A percentile compares a stretch with the other conserved stretches of the same genome.
Conservation (phyloP, 208 protist species). For the Leishmania arabica region DNA sequence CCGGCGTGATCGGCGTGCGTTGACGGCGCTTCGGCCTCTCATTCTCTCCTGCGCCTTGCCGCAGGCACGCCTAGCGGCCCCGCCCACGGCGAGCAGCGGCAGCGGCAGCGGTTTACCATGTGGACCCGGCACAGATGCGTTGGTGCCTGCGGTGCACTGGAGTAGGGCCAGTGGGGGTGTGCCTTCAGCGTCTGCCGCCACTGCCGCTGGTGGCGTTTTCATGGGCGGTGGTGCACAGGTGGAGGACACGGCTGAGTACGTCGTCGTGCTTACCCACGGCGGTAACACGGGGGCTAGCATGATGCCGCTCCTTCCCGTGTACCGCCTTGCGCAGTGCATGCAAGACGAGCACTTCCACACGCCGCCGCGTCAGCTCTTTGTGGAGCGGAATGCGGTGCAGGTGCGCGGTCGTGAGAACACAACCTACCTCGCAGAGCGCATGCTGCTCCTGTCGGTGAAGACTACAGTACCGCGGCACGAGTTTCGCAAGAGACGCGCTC, state of each 20-base stretch:
- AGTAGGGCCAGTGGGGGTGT: background rate
- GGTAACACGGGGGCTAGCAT: constrained; percentile 39
- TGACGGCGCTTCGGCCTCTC: constrained; percentile 58
- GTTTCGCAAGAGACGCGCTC: background rate
- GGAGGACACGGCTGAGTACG: constrained; percentile 46
- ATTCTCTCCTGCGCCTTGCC: constrained; percentile 71
- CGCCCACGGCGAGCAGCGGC: background rate
- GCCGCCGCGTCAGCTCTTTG: constrained; percentile 39
- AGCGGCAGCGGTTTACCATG: constrained; percentile 5
- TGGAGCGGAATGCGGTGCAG: constrained; percentile 45
- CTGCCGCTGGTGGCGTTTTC: background rate
- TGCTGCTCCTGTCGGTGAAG: constrained; percentile 76
- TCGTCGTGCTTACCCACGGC: constrained; percentile 66
- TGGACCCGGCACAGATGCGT: background rate
- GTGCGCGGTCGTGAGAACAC: constrained; percentile 70
- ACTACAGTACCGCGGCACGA: constrained; percentile 22
- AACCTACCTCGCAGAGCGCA: constrained; percentile 69
- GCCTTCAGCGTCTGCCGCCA: background rate
- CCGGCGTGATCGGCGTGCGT: constrained; percentile 46
- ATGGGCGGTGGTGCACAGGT: constrained; percentile 4
- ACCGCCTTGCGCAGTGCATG: constrained; percentile 66
- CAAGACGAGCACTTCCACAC: constrained; percentile 66
- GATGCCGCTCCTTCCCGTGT: constrained; percentile 44
- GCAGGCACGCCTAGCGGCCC: constrained; percentile 9
- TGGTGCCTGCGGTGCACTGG: background rate